Conservation (phyloP, 768 basidiomycete genomes). For the Suillus cothurnatus region DNA sequence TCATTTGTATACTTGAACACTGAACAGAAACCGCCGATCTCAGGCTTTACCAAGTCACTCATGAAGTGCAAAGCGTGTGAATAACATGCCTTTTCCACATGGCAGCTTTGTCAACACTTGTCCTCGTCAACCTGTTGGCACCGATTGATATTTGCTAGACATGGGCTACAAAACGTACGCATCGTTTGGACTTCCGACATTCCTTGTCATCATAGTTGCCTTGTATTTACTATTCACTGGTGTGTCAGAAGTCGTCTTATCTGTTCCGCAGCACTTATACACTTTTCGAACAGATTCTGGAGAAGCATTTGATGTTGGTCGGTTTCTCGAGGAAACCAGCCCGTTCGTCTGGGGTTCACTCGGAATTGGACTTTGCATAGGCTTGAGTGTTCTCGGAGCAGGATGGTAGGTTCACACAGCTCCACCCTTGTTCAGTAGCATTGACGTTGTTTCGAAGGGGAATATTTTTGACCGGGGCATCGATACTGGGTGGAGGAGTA, state of each 20-base stretch:
- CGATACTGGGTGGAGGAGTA: constrained; percentile 95
- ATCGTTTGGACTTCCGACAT: constrained; percentile 67
- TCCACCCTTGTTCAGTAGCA: neutral
- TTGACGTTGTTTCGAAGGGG: constrained; percentile 60
- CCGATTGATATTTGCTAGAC: neutral
- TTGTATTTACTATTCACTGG: constrained; percentile 92
- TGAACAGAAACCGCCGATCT: neutral
- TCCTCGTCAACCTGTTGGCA: neutral
- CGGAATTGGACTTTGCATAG: constrained; percentile 92
- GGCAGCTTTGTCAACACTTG: neutral
- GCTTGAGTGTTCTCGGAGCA: constrained; percentile 90
- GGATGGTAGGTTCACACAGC: constrained; percentile 70
- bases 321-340: constrained; percentile 91
- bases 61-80: neutral
- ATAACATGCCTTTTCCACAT: neutral
- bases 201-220: constrained; percentile 64
- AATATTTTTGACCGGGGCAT: constrained; percentile 96
- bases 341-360: constrained; percentile 92
- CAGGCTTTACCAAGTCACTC: neutral
- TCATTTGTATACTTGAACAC: constrained; percentile 5
- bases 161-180: constrained; percentile 51
- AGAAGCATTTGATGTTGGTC: constrained; percentile 92
- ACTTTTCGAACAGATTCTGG: constrained; percentile 62
- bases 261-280: neutral
- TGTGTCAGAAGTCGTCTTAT: constrained; percentile 33